These are phyloP conservation scores for Chimonanthus praecox DNA, from an alignment of 164 flowering plant species.

Conservation along the genomic window DNA sequence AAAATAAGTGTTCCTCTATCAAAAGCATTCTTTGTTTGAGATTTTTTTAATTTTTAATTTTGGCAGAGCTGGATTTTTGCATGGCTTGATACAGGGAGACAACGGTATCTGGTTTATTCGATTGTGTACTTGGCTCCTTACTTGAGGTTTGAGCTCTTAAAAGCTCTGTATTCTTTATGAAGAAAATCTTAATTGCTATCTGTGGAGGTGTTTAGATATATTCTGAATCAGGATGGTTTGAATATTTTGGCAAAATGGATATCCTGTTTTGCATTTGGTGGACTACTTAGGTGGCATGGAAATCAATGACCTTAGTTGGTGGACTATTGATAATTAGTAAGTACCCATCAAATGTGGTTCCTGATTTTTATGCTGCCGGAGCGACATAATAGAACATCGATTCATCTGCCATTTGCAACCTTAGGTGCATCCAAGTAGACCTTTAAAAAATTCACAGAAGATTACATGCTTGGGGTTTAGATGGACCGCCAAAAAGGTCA, in stretches of 20 bases:
- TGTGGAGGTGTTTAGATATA: not conserved
- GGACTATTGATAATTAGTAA: too few species aligned
- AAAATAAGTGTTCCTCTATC: too few species aligned
- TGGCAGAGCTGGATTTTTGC: constrained; percentile 92
- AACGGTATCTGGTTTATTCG: constrained; percentile 70
- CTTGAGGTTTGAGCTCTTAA: constrained; percentile 45
- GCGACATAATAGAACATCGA: too few species aligned
- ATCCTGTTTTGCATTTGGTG: not conserved
- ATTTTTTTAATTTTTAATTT: not conserved
- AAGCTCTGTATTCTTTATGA: not conserved
- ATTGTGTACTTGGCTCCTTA: constrained; percentile 82
- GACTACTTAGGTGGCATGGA: too few species aligned
- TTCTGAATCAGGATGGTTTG: not conserved
- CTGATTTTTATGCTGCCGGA: too few species aligned
- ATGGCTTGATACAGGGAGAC: constrained; percentile 73
- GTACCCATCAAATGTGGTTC: too few species aligned
- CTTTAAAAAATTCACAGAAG: too few species aligned
- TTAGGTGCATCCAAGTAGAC: too few species aligned
- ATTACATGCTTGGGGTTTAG: too few species aligned
- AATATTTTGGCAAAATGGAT: not conserved
- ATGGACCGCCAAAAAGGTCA: too few species aligned
- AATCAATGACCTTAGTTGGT: too few species aligned
- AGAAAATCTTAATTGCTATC: not conserved
- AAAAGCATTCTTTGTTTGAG: not conserved
- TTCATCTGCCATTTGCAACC: too few species aligned